Base-by-base conservation (phyloP, 495 filamentous ascomycete genomes). In the Letharia columbiana region DNA sequence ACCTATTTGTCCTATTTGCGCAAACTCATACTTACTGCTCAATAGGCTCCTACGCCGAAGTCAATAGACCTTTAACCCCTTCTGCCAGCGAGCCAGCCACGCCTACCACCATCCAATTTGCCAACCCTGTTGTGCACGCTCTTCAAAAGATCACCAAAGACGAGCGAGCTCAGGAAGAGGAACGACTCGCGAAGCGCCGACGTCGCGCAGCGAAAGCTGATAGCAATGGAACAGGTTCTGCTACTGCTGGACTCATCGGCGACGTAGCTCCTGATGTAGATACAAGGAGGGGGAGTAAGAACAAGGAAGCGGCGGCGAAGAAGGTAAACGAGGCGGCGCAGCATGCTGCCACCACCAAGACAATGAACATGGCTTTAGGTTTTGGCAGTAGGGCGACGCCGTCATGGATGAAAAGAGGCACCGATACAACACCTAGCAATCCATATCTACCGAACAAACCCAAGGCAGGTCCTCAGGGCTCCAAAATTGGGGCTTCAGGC, bases 221-320 rank as follows among this genome's bases (percentile, higher is more conserved):
- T n/a, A 66, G 67, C 50, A 52, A 68, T 20, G 67, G 68, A 28
- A 64, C 76, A 1, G 74, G 77, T 0, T 77, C 79, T 12, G 77
- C 79, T 40, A 69, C 76, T 1, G 73, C 77, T 15, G 79, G 75
- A 18, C 74, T 78, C 17, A 78, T 79, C 7, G 78, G 70, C 7
- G 80, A 82, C 17, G 68, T 73, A 42, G 75, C 80, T 3, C 76
- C 82, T 18, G 78, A 75, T 31, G 62, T 81, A 15, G 83, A 84
- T 62, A 67, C 76, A 58, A 81, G 80, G 62, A 87, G 86, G 69
- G 82, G 83, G 67, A 83, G 83, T 63, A 80, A 82, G 35, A 81
- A 73, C 69, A 86, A 84, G 67, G 68, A 79, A 60, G 73, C 77
- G 31, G 81, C 83, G 54, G 74, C 78, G 18, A 80, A 79, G 61